Percentiles rank a stretch among this genome's conserved stretches.
These are phyloP conservation scores for Corymbia citriodora DNA, from an alignment of 441 rosid species.

Conservation along the genomic window DNA sequence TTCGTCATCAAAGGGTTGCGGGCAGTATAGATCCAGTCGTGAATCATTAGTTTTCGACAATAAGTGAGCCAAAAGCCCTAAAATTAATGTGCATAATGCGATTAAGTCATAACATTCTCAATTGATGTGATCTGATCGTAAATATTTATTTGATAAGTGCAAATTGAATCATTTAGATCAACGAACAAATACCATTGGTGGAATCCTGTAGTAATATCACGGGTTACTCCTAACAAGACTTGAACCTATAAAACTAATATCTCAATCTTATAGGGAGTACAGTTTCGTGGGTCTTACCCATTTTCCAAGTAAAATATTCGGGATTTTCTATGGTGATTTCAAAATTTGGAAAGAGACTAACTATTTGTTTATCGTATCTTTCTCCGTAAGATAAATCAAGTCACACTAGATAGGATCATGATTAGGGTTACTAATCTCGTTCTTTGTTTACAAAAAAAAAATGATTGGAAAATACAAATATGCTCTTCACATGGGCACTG, in stretches of 20 bases:
- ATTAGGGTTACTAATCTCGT: neutral
- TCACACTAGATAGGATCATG: neutral
- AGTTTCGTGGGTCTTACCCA: neutral
- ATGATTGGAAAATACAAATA: conserved; percentile 8
- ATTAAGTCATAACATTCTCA: neutral
- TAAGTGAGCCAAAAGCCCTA: rapidly evolving
- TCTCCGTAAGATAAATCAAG: neutral
- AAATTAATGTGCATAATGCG: neutral
- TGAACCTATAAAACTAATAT: neutral
- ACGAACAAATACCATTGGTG: neutral
- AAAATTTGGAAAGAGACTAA: neutral
- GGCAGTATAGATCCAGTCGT: neutral
- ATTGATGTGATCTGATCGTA: neutral
- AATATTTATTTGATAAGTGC: neutral
- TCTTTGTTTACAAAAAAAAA: conserved; percentile 1
- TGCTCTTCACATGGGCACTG: conserved; percentile 42
- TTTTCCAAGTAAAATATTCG: neutral
- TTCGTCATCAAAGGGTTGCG: neutral
- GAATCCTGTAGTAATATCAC: neutral
- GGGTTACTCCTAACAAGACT: neutral
- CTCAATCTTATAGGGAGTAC: neutral
- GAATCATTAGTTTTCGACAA: neutral
- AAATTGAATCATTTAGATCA: neutral
- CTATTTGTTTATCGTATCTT: neutral
- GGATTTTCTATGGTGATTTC: neutral